Evolutionary conservation across 805 yeast species (phyloP), one percentile per base, ranked within the genome.

Genomic region (Saccharomycopsis sp.): DNA sequence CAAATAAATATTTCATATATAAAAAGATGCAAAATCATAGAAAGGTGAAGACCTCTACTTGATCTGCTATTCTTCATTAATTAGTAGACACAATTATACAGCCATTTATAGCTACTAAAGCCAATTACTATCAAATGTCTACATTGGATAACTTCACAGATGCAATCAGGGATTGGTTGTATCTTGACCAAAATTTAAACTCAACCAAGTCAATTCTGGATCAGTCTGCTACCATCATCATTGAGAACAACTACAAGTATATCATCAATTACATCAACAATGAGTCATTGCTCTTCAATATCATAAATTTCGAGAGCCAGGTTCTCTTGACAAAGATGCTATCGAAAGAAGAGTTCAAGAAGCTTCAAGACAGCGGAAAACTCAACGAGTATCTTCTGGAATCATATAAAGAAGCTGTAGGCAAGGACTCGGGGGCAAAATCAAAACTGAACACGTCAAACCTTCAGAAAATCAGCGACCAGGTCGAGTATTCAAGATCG

Each of bases 151-250:
- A 35, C 20, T 47, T 54, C 22, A 17, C 22, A 2, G 29, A 17
- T 20, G 19, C 38, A 3, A 57, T 59, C 29, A 50, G 58, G 42
- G 63, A 60, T 47, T 60, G 63, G 63, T 35, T 58, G 8, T 57
- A 38, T 52, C 17, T 29, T 12, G 49, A 17, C 12, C 42, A 22
- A 23, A 49, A 50, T 8, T 35, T 60, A 23, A 60, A 60, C 24
- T 54, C 60, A 20, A 57, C 56, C 19, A 25, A 49, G 14, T 19
- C 35, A 3, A 34, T 41, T 17, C 35, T 17, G 24, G 44, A 54
- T n/a, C 2, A 12, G 3, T 42, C 57, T 17, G 54, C 55, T 5
- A 22, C 19, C 19, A 15, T 59, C 12, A 29, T 12, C 22, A 8
- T 19, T 3, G 49, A 44, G 22, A 19, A 44, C 12, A 44, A 44